phyloP scores from a whole-genome alignment of 83 land plant genomes.

The Picea abies region DNA sequence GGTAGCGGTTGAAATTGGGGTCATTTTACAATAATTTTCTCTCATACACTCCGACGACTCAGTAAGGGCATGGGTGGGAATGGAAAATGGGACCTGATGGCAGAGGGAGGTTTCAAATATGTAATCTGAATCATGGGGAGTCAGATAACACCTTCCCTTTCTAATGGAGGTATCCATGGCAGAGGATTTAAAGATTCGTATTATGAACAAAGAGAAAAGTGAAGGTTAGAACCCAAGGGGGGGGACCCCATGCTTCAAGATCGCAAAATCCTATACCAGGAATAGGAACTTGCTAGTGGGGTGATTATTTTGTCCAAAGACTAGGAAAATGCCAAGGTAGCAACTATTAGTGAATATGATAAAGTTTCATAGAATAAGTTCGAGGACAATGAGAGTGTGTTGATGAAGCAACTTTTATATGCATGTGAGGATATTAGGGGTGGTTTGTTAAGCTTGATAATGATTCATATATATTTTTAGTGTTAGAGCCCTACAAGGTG shows the following conservation, averaged over 20 bases:
- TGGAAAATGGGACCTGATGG: background rate
- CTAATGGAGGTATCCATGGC: slow-evolving; percentile 85
- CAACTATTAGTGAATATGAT: slow-evolving; percentile 72
- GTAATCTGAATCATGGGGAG: slow-evolving; percentile 85
- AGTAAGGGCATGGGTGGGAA: slow-evolving; percentile 18
- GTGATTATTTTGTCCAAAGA: slow-evolving; percentile 79
- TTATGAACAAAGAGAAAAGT: slow-evolving; percentile 58
- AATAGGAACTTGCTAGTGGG: slow-evolving; percentile 44
- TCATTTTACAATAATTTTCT: too few species aligned
- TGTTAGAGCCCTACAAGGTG: slow-evolving; percentile 54
- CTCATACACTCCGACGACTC: too few species aligned
- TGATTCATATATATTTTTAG: slow-evolving; percentile 58
- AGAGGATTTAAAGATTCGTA: slow-evolving; percentile 87
- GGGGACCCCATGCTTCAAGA: slow-evolving; percentile 15
- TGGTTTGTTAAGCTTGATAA: slow-evolving; percentile 64
- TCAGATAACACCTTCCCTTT: slow-evolving; percentile 71
- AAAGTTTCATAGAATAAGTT: slow-evolving; percentile 60
- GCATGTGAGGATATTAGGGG: slow-evolving; percentile 97
- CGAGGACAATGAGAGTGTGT: slow-evolving; percentile 75
- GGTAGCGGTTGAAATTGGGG: too few species aligned
- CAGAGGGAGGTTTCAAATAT: slow-evolving; percentile 54
- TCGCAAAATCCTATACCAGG: slow-evolving; percentile 1
- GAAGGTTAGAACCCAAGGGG: slow-evolving; percentile 19
- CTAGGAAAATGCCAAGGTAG: slow-evolving; percentile 59
- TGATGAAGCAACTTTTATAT: slow-evolving; percentile 87